Percentiles rank a stretch among this genome's conserved stretches.
Evolutionary conservation across 352 stramenopile genomes (phyloP).

Genomic region (Phytophthora colocasiae): DNA sequence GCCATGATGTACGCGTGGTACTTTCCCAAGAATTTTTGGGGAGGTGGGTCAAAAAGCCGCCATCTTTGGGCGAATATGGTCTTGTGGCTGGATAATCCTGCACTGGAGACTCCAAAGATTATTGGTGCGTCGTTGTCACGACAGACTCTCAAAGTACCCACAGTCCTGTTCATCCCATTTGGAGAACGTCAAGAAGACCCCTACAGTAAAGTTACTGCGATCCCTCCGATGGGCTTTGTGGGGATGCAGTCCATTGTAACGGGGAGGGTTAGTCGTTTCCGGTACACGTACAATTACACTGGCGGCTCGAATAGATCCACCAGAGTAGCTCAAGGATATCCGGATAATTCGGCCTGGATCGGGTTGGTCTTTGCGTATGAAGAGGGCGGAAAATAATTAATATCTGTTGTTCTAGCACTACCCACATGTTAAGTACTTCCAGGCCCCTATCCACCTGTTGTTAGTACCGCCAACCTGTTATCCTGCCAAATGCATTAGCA

Average conservation of each 20-base stretch:
- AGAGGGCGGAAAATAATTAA: conserved; percentile 11
- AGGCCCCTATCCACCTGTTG: too few species aligned
- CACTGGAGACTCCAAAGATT: neutral
- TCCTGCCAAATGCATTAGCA: too few species aligned
- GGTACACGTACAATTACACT: neutral
- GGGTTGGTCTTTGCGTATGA: too few species aligned
- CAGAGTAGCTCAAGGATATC: neutral
- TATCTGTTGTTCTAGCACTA: too few species aligned
- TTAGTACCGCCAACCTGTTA: too few species aligned
- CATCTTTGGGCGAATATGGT: conserved; percentile 4
- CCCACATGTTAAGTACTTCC: too few species aligned
- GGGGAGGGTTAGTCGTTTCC: neutral
- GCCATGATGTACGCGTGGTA: conserved; percentile 5
- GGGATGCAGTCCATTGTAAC: too few species aligned
- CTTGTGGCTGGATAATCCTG: conserved; percentile 14
- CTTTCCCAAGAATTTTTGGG: neutral
- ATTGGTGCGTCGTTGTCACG: neutral
- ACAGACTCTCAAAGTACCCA: neutral
- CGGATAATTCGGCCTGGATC: neutral
- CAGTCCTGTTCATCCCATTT: neutral
- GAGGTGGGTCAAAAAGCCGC: neutral
- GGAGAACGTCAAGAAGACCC: neutral
- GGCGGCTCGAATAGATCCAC: neutral
- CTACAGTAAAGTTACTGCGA: neutral
- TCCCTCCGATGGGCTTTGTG: neutral